Percentiles rank a stretch among this genome's conserved stretches.
phyloP scores from a whole-genome alignment of 345 rosid genomes.

The Citropsis articulata region DNA sequence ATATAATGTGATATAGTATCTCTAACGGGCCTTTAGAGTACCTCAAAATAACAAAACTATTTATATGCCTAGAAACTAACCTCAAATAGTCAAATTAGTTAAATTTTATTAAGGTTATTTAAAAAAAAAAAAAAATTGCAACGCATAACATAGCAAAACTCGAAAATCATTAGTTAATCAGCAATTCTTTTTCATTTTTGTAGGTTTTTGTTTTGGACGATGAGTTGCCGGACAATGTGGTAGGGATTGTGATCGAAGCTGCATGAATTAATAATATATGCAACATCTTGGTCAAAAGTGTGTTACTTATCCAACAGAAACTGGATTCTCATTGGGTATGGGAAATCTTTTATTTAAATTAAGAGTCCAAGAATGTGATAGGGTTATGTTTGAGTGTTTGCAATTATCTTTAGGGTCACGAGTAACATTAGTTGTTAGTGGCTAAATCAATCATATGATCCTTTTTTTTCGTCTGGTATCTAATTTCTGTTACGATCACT shows the following conservation, averaged over 20 bases:
- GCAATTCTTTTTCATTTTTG: not conserved
- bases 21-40: no score
- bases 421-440: not conserved
- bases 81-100: no score
- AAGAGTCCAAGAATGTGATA: not conserved
- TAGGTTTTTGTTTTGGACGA: not conserved
- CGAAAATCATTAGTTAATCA: not conserved
- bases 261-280: not conserved
- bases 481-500: not conserved
- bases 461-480: no score
- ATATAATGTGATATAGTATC: no score
- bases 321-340: not conserved
- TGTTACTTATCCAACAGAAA: not conserved
- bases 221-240: slow-evolving; percentile 15
- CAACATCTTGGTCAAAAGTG: not conserved
- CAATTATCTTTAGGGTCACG: not conserved
- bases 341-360: not conserved
- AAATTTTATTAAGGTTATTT: no score
- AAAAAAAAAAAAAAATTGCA: no score
- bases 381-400: not conserved
- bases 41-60: no score
- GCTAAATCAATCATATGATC: no score
- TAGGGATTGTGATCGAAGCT: slow-evolving; percentile 4
- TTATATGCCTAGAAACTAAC: no score
- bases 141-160: no score